Evolutionary conservation across 176 grass and related monocot genomes (phyloP).

Genomic region (Rhynchospora breviuscula): DNA sequence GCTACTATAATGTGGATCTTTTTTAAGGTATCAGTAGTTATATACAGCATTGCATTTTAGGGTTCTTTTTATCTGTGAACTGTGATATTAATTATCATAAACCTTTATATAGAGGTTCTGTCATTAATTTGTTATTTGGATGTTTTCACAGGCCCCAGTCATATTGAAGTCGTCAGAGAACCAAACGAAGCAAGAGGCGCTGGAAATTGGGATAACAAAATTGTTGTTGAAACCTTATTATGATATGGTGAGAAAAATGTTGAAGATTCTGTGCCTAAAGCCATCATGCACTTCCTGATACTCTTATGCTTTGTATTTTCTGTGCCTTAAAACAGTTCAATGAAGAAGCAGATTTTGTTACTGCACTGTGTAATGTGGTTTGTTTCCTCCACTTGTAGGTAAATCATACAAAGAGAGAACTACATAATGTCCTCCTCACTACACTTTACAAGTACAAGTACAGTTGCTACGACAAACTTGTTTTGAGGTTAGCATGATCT

Average conservation of each 20-base stretch:
- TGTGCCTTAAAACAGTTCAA: conserved; percentile 3
- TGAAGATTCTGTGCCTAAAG: conserved; percentile 89
- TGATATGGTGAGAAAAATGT: conserved; percentile 97
- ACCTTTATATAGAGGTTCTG: background rate
- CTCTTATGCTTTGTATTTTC: background rate
- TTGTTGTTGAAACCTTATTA: conserved; percentile 95
- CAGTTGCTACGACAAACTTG: conserved; percentile 6
- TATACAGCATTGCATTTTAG: no score
- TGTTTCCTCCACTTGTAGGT: conserved; percentile 57
- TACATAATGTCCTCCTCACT: conserved; percentile 90
- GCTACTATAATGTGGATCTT: no score
- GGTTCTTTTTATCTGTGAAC: no score
- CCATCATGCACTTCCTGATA: conserved; percentile 99
- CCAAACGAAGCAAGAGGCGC: conserved; percentile 86
- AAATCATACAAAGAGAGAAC: conserved; percentile 85
- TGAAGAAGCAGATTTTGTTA: background rate
- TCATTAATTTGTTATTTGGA: conserved; percentile 4
- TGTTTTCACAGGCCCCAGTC: conserved; percentile 60
- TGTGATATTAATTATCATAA: background rate
- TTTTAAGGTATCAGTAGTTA: no score
- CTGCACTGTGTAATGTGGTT: conserved; percentile 19
- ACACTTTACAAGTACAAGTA: conserved; percentile 49
- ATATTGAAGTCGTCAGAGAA: conserved; percentile 79
- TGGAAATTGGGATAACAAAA: conserved; percentile 96
- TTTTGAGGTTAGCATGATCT: background rate